These are phyloP conservation scores for Zymoseptoria passerinii DNA, from an alignment of 2,329 filamentous ascomycete genomes.

Conservation along the genomic window DNA sequence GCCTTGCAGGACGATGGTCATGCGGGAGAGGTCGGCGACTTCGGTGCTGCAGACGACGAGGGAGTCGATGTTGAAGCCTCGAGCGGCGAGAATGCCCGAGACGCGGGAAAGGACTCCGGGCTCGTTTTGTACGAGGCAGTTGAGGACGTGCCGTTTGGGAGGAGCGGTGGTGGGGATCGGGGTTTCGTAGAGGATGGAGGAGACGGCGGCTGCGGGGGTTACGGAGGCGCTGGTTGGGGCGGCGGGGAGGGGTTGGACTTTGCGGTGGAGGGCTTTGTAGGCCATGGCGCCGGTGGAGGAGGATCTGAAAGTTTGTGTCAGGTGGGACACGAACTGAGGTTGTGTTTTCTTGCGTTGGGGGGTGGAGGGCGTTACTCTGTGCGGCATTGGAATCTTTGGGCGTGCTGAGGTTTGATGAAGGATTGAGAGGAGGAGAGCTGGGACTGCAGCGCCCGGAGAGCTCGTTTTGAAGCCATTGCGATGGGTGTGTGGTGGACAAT, in stretches of 20 bases:
- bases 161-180: conserved; percentile 74
- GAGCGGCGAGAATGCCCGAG: conserved; percentile 88
- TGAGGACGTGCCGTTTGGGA: conserved; percentile 90
- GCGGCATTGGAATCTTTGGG: neutral
- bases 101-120: conserved; percentile 94
- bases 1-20: conserved; percentile 96
- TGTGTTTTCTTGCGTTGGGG: neutral
- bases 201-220: conserved; percentile 83
- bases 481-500: neutral
- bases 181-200: conserved; percentile 98
- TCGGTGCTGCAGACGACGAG: conserved; percentile 97
- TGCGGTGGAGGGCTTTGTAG: conserved; percentile 93
- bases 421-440: conserved; percentile 10
- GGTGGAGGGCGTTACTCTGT: conserved; percentile 8
- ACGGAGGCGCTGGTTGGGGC: conserved; percentile 68
- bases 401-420: conserved; percentile 7
- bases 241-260: conserved; percentile 75
- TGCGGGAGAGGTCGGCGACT: conserved; percentile 90
- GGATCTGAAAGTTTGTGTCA: neutral
- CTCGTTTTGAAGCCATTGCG: conserved; percentile 31
- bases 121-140: conserved; percentile 98
- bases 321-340: neutral
- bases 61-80: conserved; percentile 98
- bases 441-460: conserved; percentile 19
- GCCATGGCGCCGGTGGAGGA: conserved; percentile 80